Percentiles rank a stretch among this genome's conserved stretches.
Evolutionary conservation across 768 basidiomycete genomes (phyloP).

Genomic region (Termitomyces sp.): DNA sequence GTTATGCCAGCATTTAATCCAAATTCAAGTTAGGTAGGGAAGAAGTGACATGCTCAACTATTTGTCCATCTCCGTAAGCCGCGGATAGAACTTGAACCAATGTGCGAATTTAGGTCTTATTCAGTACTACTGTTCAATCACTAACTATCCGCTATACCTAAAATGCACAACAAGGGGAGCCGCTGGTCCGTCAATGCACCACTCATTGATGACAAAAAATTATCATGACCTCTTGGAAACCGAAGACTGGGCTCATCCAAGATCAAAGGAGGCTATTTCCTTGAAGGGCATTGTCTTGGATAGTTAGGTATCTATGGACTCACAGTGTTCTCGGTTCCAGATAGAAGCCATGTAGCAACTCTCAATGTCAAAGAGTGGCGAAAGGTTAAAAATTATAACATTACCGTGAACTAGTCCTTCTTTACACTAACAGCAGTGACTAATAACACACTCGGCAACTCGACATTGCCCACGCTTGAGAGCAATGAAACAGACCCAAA

Average conservation of each 20-base stretch:
- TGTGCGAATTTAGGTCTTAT: background rate
- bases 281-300: background rate
- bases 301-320: background rate
- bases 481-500: constrained; percentile 65
- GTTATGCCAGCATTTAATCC: constrained; percentile 6
- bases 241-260: background rate
- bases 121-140: background rate
- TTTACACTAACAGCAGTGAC: constrained; percentile 50
- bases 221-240: background rate
- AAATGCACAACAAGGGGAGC: background rate
- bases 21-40: background rate
- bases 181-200: background rate
- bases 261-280: background rate
- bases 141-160: background rate
- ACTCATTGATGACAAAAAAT: background rate
- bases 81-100: background rate
- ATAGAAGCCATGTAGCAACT: background rate
- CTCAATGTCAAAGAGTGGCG: background rate
- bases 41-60: constrained; percentile 3
- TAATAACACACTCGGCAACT: constrained; percentile 70
- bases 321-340: background rate
- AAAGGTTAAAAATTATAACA: background rate
- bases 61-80: background rate
- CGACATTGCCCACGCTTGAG: constrained; percentile 50
- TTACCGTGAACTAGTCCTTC: constrained; percentile 36